Base-by-base conservation (phyloP, 345 rosid genomes). In the Sisymbrium irio region DNA sequence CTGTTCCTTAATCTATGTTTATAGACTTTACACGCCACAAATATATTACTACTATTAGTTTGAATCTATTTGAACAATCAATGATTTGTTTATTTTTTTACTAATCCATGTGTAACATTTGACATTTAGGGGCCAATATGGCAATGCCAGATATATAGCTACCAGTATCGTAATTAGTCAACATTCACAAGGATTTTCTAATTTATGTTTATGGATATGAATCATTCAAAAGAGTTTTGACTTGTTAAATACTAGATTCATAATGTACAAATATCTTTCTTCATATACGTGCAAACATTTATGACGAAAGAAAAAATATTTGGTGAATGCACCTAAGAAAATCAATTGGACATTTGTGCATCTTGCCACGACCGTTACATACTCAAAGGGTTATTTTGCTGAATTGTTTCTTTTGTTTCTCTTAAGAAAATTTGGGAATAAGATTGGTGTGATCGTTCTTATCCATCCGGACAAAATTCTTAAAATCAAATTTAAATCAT, bases 301-400 rank as follows among this genome's bases (percentile, higher is more conserved):
- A 63, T 30, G 19, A 44, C 39, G 40, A 17, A 45, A 64, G 17
- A 32, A 45, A 45, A 45, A 45, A 18, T 17, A 18, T 46, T 46
- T 20, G 56, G 57, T 62, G 30, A 35, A 44, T 73, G 65, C 57
- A 73, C 50, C 71, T 35, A 55, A 33, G 14, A 35, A 14, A 54
- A 54, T 14, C 5, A 20, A 7, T 17, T 15, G 3, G 55, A 73
- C 59, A 55, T 4, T 54, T 55, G 77, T 67, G 57, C 17, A n/a
- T 63, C 18, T 39, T 69, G 65, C 7, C 42, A 72, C 62, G 62
- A 72, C 42, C 53, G 49, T 72, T 50, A 44, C 30, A 30, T 63
- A 32, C 40, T 11, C 3, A 41, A 51, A 40, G 7, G 27, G 7
- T 7, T 12, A 11, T 49, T 19, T 49, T 33, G 58, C 14, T 13